These are phyloP conservation scores for Leptosphaerulina australis DNA, from an alignment of 2,329 filamentous ascomycete genomes.

Conservation along the genomic window DNA sequence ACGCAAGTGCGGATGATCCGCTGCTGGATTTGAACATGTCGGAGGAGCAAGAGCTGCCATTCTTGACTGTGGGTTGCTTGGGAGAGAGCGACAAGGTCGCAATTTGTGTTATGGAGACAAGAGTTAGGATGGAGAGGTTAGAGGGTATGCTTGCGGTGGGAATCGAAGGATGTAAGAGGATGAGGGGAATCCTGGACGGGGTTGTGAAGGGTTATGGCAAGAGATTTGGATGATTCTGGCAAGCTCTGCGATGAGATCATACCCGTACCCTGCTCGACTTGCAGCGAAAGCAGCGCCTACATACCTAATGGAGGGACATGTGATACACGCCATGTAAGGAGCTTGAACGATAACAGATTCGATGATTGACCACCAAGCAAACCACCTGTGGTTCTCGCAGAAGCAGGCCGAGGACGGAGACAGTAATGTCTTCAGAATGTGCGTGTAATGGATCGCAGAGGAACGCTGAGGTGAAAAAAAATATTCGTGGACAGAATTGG, in stretches of 20 bases:
- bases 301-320: too few relatives aligned
- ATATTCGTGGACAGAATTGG: too few relatives aligned
- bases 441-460: too few relatives aligned
- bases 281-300: too few relatives aligned
- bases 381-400: too few relatives aligned
- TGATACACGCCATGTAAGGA: too few relatives aligned
- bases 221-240: conserved; percentile 33
- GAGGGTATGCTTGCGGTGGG: conserved; percentile 94
- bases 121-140: conserved; percentile 78
- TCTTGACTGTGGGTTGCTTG: conserved; percentile 82
- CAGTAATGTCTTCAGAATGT: too few relatives aligned
- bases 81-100: conserved; percentile 76
- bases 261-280: too few relatives aligned
- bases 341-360: too few relatives aligned
- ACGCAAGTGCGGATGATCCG: conserved; percentile 74
- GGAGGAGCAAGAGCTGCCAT: conserved; percentile 88
- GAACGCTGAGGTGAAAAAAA: too few relatives aligned
- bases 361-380: too few relatives aligned
- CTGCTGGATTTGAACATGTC: conserved; percentile 78
- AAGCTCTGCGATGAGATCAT: not conserved
- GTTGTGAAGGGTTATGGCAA: conserved; percentile 63
- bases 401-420: too few relatives aligned
- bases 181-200: conserved; percentile 78
- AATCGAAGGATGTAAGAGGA: conserved; percentile 87
- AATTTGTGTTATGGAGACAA: conserved; percentile 83